A percentile compares a stretch with the other conserved stretches of the same genome.
These are phyloP conservation scores for Fusarium coffeatum DNA, from an alignment of 2,329 filamentous ascomycete species.

Conservation along the genomic window DNA sequence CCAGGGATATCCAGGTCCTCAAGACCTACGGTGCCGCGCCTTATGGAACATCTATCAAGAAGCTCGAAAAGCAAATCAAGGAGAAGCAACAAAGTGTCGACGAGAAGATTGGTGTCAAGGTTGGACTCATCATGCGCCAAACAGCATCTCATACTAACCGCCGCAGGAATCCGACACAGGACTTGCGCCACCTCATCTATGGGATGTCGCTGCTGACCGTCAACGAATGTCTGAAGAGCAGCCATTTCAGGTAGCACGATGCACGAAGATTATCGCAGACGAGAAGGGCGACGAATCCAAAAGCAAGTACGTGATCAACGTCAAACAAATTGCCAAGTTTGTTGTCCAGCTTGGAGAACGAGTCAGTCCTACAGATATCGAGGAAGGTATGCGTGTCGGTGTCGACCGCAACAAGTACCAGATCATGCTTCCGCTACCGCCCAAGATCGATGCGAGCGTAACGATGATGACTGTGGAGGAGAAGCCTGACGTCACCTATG, in stretches of 20 bases:
- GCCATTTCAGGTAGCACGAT: slow-evolving; percentile 94
- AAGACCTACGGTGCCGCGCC: slow-evolving; percentile 99
- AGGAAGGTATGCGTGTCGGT: slow-evolving; percentile 98
- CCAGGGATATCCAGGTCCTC: slow-evolving; percentile 96
- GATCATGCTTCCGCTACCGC: slow-evolving; percentile 93
- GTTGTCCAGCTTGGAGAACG: slow-evolving; percentile 97
- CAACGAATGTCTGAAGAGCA: slow-evolving; percentile 99
- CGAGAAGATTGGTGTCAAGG: slow-evolving; percentile 95
- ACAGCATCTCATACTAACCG: slow-evolving; percentile 34
- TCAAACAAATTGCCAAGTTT: slow-evolving; percentile 99
- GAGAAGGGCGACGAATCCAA: slow-evolving; percentile 93
- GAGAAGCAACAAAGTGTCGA: slow-evolving; percentile 98
- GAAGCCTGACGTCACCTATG: slow-evolving; percentile 99
- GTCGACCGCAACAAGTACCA: slow-evolving; percentile 99
- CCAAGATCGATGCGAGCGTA: slow-evolving; percentile 98
- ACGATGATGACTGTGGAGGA: slow-evolving; percentile 99
- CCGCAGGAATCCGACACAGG: slow-evolving; percentile 96
- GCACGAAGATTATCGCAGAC: slow-evolving; percentile 98
- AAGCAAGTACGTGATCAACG: slow-evolving; percentile 99
- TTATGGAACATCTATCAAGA: slow-evolving; percentile 93
- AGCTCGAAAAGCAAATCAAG: slow-evolving; percentile 99
- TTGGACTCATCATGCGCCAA: slow-evolving; percentile 49
- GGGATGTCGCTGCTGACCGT: slow-evolving; percentile 97
- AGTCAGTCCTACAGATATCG: slow-evolving; percentile 97
- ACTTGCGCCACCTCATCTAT: slow-evolving; percentile 96